Conservation (phyloP, 805 yeast species). For the Metschnikowia proteae region DNA sequence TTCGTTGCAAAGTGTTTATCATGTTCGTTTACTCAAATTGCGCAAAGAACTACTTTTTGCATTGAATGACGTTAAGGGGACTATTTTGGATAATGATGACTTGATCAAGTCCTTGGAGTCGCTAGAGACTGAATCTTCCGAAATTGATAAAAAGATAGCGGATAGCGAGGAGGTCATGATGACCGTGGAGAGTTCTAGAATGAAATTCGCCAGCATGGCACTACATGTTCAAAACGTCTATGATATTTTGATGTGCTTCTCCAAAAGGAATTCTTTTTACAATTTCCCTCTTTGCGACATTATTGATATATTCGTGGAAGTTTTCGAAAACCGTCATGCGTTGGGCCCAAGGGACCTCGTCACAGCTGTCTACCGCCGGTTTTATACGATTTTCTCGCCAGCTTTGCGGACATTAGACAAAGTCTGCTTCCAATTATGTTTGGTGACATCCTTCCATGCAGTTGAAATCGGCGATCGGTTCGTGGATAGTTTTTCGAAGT, state of each 20-base stretch:
- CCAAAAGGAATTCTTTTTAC: conserved; percentile 49
- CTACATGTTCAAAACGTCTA: conserved; percentile 50
- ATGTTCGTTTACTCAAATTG: conserved; percentile 46
- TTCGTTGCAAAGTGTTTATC: conserved; percentile 57
- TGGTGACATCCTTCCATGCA: conserved; percentile 27
- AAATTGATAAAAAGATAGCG: conserved; percentile 48
- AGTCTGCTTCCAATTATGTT: conserved; percentile 39
- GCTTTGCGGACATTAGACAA: conserved; percentile 46
- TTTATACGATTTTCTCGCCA: conserved; percentile 43
- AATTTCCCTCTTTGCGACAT: conserved; percentile 48
- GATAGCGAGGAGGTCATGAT: conserved; percentile 55
- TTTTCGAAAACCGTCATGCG: conserved; percentile 6
- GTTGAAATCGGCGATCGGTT: conserved; percentile 1
- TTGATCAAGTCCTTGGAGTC: conserved; percentile 58
- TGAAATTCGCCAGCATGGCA: conserved; percentile 53
- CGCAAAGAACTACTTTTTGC: conserved; percentile 58
- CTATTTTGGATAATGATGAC: conserved; percentile 63
- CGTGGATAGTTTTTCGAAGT: neutral
- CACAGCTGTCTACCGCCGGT: conserved; percentile 44
- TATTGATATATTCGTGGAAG: conserved; percentile 17
- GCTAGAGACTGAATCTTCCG: conserved; percentile 59
- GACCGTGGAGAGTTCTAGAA: conserved; percentile 47
- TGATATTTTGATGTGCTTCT: conserved; percentile 37
- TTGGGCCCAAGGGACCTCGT: conserved; percentile 14
- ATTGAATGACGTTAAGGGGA: conserved; percentile 54